A percentile compares a stretch with the other conserved stretches of the same genome.
phyloP scores from a whole-genome alignment of 1,284 basidiomycete species.

The Trichosporon inkin region DNA sequence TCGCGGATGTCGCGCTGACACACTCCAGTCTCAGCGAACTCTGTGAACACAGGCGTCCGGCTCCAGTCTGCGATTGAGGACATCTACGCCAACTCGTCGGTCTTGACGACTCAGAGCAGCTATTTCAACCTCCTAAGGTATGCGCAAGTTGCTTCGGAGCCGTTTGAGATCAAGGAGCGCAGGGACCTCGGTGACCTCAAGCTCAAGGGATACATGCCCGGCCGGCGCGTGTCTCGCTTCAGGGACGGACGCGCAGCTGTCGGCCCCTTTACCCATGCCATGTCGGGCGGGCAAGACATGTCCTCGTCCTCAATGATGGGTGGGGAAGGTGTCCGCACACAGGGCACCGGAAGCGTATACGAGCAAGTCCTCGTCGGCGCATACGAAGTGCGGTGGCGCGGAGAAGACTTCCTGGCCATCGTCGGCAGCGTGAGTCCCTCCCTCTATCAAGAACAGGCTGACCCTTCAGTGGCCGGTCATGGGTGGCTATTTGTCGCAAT shows the following conservation, averaged over 20 bases:
- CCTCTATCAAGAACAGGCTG: neutral
- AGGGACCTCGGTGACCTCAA: conserved; percentile 25
- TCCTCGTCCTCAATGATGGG: no score
- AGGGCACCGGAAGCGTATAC: neutral
- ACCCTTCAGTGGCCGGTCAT: conserved; percentile 28
- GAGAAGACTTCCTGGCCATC: conserved; percentile 27
- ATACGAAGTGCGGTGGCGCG: conserved; percentile 28
- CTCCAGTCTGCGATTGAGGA: neutral
- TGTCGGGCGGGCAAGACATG: neutral
- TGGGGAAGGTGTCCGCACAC: conserved; percentile 11
- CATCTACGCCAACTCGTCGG: neutral
- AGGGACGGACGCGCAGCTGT: no score
- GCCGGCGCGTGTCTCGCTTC: neutral
- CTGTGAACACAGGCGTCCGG: neutral
- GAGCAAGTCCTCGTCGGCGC: conserved; percentile 27
- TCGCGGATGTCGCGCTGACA: neutral
- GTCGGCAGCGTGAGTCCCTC: conserved; percentile 29
- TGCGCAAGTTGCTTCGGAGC: conserved; percentile 19
- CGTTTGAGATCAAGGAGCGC: conserved; percentile 21
- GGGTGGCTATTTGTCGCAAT: conserved; percentile 24
- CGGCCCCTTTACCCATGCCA: no score
- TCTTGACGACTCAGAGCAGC: conserved; percentile 17
- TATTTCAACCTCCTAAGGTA: conserved; percentile 27
- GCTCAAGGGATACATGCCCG: conserved; percentile 16
- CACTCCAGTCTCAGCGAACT: neutral